Percentiles rank a stretch among this genome's conserved stretches.
phyloP scores from a whole-genome alignment of 2,329 filamentous ascomycete genomes.

The Trichoderma aggressivum region DNA sequence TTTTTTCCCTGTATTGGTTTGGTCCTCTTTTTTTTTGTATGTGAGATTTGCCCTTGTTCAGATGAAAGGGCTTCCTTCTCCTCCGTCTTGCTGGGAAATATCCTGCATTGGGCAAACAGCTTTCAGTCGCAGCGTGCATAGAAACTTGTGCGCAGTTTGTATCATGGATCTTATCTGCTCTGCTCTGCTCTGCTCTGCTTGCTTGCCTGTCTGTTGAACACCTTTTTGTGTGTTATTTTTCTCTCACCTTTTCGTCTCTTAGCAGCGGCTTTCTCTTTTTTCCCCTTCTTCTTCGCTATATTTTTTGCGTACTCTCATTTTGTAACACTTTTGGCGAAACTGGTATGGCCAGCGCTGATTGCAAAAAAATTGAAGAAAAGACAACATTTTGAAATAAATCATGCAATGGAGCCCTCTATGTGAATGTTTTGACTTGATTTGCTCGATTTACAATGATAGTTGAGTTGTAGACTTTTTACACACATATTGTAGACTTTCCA shows the following conservation, averaged over 20 bases:
- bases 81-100: background rate
- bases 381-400: background rate
- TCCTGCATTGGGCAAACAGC: slow-evolving; percentile 7
- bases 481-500: background rate
- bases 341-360: background rate
- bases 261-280: background rate
- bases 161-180: background rate
- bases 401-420: background rate
- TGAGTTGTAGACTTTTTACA: background rate
- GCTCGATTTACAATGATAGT: background rate
- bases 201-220: background rate
- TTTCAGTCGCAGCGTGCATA: slow-evolving; percentile 15
- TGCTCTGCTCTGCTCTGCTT: background rate
- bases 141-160: slow-evolving; percentile 3
- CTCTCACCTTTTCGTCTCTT: background rate
- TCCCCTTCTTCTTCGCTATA: background rate
- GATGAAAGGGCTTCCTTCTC: background rate
- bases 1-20: background rate
- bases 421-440: background rate
- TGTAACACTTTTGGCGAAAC: background rate
- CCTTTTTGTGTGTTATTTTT: background rate
- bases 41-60: background rate
- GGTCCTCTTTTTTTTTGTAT: background rate
- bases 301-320: background rate
- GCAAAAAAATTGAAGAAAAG: slow-evolving; percentile 1